Base-by-base conservation (phyloP, 1,139 yeast genomes). In the Diutina ranongensis region DNA sequence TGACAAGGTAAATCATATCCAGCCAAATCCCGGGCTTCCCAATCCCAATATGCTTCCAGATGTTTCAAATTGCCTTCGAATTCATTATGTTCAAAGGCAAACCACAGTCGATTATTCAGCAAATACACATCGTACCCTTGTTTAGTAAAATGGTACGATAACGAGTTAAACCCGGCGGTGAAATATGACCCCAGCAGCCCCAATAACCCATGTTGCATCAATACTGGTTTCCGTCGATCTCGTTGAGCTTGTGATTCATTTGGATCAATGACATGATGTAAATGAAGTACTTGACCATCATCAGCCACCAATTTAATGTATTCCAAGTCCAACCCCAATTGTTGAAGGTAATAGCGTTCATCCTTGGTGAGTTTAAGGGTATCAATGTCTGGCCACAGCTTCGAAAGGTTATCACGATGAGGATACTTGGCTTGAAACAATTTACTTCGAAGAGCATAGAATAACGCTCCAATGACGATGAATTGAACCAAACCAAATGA, bases 81-180 rank as follows among this genome's bases (percentile, higher is more conserved):
- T n/a, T 48, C 55, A 1, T 63, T 56, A 59, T 85, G 94, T 46
- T 71, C 66, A 0, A 95, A 86, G 36, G 72, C 68, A 59, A 88
- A 86, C 32, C 95, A 94, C 50, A 95, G 80, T 49, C 98, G 66
- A 58, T 89, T 89, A 57, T 89, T 88, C 1, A 97, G 97, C 47
- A 92, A 62, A 97, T 97, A 92, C 1, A 92, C 92, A 54, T 92
- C 97, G 58, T 72, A 87, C 0, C 95, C 95, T 31, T 66, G 60
- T 21, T 72, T 66, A 40, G 70, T 62, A 27, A 89, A 65, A 53
- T 68, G 73, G 52, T 78, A 80, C 0, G 94, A 94, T 46, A 92
- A 58, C 5, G 94, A 83, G 49, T 84, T 76, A 47, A 69, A 67
- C 0, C 97, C 97, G 18, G 84, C 68, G 0, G 94, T 80, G 32